phyloP scores from a whole-genome alignment of 305 asterid genomes.

The Solanum chacoense region DNA sequence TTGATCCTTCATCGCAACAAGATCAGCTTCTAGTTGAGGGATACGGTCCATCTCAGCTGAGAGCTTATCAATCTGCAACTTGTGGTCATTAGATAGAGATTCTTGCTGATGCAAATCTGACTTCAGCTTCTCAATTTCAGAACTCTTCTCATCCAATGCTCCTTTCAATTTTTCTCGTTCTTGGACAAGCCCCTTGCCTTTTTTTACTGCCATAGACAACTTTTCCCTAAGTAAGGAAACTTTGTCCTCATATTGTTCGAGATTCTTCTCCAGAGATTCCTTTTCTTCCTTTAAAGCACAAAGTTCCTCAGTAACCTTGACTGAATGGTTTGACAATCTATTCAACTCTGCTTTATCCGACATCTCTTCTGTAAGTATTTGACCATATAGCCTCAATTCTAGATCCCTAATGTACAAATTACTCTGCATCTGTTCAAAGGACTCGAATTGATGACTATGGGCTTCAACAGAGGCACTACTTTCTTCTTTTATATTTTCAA shows the following conservation, averaged over 20 bases:
- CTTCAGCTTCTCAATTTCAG: slow-evolving; percentile 62
- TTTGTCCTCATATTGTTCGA: slow-evolving; percentile 75
- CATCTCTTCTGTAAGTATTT: slow-evolving; percentile 53
- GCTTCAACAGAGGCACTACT: slow-evolving; percentile 22
- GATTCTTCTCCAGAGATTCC: slow-evolving; percentile 42
- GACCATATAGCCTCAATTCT: slow-evolving; percentile 50
- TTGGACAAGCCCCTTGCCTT: slow-evolving; percentile 94
- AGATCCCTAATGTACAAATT: slow-evolving; percentile 55
- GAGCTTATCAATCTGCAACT: slow-evolving; percentile 48
- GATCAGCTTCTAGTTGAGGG: slow-evolving; percentile 48
- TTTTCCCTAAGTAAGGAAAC: slow-evolving; percentile 68
- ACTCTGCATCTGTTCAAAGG: slow-evolving; percentile 45
- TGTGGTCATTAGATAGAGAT: slow-evolving; percentile 39
- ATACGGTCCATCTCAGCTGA: slow-evolving; percentile 46
- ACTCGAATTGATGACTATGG: slow-evolving; percentile 31
- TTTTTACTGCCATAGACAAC: slow-evolving; percentile 89
- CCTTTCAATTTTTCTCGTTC: slow-evolving; percentile 82
- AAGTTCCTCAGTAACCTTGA: slow-evolving; percentile 37
- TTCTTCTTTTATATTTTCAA: slow-evolving; percentile 55
- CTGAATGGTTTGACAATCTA: slow-evolving; percentile 43
- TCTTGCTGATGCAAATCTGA: slow-evolving; percentile 45
- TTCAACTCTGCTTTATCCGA: slow-evolving; percentile 31
- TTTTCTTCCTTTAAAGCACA: slow-evolving; percentile 46
- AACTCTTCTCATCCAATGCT: slow-evolving; percentile 49
- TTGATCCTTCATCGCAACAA: slow-evolving; percentile 38